phyloP scores from a whole-genome alignment of 257 asterid genomes.

The Solanum chilense region DNA sequence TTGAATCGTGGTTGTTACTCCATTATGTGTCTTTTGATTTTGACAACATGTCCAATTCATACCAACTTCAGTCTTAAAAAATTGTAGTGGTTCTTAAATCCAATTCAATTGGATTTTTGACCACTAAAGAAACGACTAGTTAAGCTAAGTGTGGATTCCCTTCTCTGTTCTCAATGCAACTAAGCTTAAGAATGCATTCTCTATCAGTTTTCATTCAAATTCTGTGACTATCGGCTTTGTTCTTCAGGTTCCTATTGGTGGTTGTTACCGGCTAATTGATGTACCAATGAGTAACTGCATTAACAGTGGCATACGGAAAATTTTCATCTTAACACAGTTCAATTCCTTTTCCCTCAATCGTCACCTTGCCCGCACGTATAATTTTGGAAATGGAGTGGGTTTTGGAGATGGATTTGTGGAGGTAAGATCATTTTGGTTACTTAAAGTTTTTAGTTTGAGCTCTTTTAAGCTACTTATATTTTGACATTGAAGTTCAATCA shows the following conservation, averaged over 20 bases:
- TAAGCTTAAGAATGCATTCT: not conserved
- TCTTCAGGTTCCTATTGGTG: slow-evolving; percentile 87
- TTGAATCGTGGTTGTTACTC: not conserved
- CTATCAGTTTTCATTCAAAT: not conserved
- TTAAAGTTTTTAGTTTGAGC: not conserved
- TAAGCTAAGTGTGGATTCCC: not conserved
- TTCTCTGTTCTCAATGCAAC: not conserved
- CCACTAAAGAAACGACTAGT: not conserved
- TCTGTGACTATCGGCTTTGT: not conserved
- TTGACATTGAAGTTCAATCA: not conserved
- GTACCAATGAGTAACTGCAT: slow-evolving; percentile 98
- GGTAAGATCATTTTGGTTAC: slow-evolving; percentile 31
- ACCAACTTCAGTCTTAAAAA: not conserved
- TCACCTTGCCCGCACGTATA: slow-evolving; percentile 76
- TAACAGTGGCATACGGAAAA: slow-evolving; percentile 85
- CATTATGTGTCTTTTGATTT: not conserved
- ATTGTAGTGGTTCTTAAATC: not conserved
- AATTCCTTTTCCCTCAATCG: slow-evolving; percentile 92
- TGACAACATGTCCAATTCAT: not conserved
- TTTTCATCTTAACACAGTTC: slow-evolving; percentile 87
- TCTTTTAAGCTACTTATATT: not conserved
- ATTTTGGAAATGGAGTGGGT: slow-evolving; percentile 65
- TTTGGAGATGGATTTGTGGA: slow-evolving; percentile 98
- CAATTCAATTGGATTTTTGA: not conserved
- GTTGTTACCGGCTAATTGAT: slow-evolving; percentile 88